Base-by-base conservation (phyloP, 2,329 filamentous ascomycete species). In the Epichloe festucae region DNA sequence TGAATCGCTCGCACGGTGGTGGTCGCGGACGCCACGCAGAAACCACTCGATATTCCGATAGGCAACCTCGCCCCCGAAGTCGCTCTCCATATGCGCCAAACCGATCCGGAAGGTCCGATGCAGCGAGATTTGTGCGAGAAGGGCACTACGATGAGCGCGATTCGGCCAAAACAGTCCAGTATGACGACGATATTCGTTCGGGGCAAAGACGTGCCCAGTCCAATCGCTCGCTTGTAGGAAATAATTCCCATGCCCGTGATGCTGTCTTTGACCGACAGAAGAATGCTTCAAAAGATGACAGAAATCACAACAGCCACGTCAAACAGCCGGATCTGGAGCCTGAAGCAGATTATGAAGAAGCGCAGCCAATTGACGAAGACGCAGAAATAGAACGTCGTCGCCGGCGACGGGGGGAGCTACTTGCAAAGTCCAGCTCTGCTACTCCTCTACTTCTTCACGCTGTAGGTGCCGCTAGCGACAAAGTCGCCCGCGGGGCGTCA, bases 361-460 rank as follows among this genome's bases (percentile, higher is more conserved):
- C 76, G 52, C 74, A 81, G 59, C 74, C 78, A n/a, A 65, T 89
- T 58, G 85, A 94, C 65, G 87, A 94, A 70, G 86, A 85, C 55
- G 83, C 86, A 58, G 77, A 91, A 62, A 86, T 95, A 61, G 87
- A 94, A 66, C 84, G 89, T 61, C 85, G 90, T 51, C 85, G 89
- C 31, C 89, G 85, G 63, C 81, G 86, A 53, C 84, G 90, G 57
- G 87, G 93, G 70, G 87, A 88, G 57, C 85, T 95, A 56, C 79
- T 89, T 63, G 85, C 87, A 65, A 94, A 89, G 71, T 85, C 89
- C 61, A 82, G 81, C 58, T 82, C 84, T 60, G 78, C 82, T 49
- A 83, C 84, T 48, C 85, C 87, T 49, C 74, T 91, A 61, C 77
- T 87, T 54, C 80, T 91, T 56, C 83, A 90, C 68, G 84, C 85